Base-by-base conservation (phyloP, 2,329 filamentous ascomycete species). In the Coniosporium tulheliwenetii region DNA sequence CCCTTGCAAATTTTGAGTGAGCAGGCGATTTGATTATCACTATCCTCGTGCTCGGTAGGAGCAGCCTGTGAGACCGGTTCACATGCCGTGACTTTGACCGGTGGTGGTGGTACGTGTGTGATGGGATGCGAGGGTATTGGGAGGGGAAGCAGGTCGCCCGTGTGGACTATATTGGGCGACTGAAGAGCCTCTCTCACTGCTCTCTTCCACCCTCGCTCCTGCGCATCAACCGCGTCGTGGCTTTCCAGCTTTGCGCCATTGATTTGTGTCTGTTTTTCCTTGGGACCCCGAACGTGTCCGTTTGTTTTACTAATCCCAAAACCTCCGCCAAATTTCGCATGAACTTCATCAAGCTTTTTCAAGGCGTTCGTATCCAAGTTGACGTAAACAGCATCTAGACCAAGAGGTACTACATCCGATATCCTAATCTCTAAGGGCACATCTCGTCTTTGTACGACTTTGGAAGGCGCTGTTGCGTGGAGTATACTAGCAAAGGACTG, bases 61-160 rank as follows among this genome's bases (percentile, higher is more conserved):
- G 58, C 5, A 91, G 60, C 8, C 91, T 98, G 91, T 5, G 84
- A 77, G 12, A 96, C 86, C 8, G 91, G 91, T 57, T 98, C 91
- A 56, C 87, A 96, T n/a, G 93, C 76, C 38, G 84, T 78, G 45
- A 96, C 83, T 61, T 81, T 86, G 35, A 85, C 91, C 0, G 87
- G 85, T 35, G 85, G 84, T 10, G 85, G 75, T 16, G 84, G 77
- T 13, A 83, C 75, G 60, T 94, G 85, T 8, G 86, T 93, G 47
- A 93, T 80, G 10, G 86, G 81, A 59, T 95, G 86, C 2, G 85
- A 62, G 5, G 72, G 69, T n/a, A 78, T 75, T 8, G 82, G 76
- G 26, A 96, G 67, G 10, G 85, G 83, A 34, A 98, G 65, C 8
- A 89, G 60, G 58, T 96, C 89, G 14, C 86, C 86, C 0, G 77